Conservation (phyloP, 2,329 filamentous ascomycete genomes). For the Exophiala sp. region DNA sequence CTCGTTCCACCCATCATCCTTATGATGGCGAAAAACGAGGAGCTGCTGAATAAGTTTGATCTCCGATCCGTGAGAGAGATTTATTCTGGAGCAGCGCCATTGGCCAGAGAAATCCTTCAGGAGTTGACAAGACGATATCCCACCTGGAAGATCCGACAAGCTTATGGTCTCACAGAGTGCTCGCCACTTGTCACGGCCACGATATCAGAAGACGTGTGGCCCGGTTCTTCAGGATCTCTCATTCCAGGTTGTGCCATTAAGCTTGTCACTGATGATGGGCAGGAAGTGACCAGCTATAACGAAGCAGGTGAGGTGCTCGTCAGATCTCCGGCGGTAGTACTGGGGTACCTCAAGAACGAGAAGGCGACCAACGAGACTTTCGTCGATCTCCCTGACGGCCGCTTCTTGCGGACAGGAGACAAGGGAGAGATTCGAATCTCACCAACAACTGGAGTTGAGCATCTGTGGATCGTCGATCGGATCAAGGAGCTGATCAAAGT, state of each 20-base stretch:
- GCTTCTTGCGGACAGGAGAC: slow-evolving; percentile 82
- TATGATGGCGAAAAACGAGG: slow-evolving; percentile 63
- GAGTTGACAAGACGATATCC: slow-evolving; percentile 63
- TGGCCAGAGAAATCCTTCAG: slow-evolving; percentile 68
- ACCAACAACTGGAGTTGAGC: slow-evolving; percentile 63
- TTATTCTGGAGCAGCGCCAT: slow-evolving; percentile 74
- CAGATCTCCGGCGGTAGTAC: slow-evolving; percentile 69
- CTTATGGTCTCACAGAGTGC: slow-evolving; percentile 77
- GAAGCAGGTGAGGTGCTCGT: slow-evolving; percentile 77
- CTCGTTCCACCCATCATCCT: slow-evolving; percentile 82
- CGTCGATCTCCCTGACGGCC: slow-evolving; percentile 54
- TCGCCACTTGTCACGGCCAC: slow-evolving; percentile 65
- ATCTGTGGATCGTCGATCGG: slow-evolving; percentile 68
- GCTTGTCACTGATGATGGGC: slow-evolving; percentile 64
- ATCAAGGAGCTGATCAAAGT: slow-evolving; percentile 69
- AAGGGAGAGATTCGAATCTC: slow-evolving; percentile 68
- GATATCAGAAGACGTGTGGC: slow-evolving; percentile 57
- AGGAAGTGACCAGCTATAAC: slow-evolving; percentile 67
- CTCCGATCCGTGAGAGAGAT: slow-evolving; percentile 63
- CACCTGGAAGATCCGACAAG: slow-evolving; percentile 64
- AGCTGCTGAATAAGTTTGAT: slow-evolving; percentile 64
- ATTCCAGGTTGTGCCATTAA: slow-evolving; percentile 63
- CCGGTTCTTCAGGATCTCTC: slow-evolving; percentile 69
- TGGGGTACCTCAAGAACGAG: slow-evolving; percentile 85
- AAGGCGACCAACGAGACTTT: slow-evolving; percentile 81